Conservation (phyloP, 345 rosid genomes). For the Punica granatum region DNA sequence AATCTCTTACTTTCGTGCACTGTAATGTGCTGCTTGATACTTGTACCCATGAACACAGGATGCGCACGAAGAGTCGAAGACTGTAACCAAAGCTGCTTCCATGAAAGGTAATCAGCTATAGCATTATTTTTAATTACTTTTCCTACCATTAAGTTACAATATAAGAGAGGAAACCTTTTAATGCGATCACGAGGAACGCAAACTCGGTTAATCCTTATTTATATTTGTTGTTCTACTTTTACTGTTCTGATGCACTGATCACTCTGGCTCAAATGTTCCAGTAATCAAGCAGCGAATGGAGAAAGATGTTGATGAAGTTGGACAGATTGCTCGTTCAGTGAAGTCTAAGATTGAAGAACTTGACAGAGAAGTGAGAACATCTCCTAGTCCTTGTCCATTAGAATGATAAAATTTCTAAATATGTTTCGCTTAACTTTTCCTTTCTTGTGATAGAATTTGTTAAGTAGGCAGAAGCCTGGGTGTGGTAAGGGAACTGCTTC, state of each 20-base stretch:
- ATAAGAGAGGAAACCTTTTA: background rate
- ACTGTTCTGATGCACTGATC: background rate
- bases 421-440: conserved; percentile 8
- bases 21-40: background rate
- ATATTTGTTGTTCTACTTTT: background rate
- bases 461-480: conserved; percentile 81
- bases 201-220: background rate
- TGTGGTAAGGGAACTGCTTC: conserved; percentile 89
- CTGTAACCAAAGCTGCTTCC: conserved; percentile 79
- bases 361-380: conserved; percentile 63
- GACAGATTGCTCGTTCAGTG: conserved; percentile 54
- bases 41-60: conserved; percentile 31
- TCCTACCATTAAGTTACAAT: background rate
- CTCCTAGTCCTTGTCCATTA: conserved; percentile 2
- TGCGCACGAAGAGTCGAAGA: conserved; percentile 77
- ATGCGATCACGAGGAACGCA: background rate
- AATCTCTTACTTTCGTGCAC: background rate
- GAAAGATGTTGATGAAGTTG: conserved; percentile 92
- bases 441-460: conserved; percentile 46
- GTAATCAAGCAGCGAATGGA: conserved; percentile 93
- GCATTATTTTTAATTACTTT: background rate
- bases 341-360: conserved; percentile 83
- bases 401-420: background rate
- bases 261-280: conserved; percentile 20
- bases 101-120: conserved; percentile 60